Base-by-base conservation (phyloP, 1,284 basidiomycete genomes). In the Takashimella koratensis region DNA sequence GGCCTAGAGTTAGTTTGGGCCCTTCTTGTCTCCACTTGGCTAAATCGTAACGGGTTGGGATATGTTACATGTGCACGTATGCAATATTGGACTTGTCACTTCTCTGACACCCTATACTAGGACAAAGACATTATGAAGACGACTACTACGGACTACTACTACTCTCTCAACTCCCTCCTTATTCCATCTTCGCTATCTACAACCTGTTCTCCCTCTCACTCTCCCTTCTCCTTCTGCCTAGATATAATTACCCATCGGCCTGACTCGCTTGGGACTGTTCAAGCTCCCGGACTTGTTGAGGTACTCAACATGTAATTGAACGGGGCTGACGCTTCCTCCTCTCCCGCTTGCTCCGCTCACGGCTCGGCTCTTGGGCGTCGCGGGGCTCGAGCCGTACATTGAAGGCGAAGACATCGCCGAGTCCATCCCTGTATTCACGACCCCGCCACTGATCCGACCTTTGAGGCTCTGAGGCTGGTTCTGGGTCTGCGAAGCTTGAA, bases 381-480 rank as follows among this genome's bases (percentile, higher is more conserved):
- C 8, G 10, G 30, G 30, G 16, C 30, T 36, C 8, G 30, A 36
- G 10, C 30, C 30, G 16, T 36, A 41, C 20, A 36, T 22, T 24
- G 47, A 49, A 10, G 16, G 8, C 12, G 42, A 45, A 3, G 45
- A 48, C 24, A 36, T 26, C 6, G 16, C 22, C 8, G 23, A 36
- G 39, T 23, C 10, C 19, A 49, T 47, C 30, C 24, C 43, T 45
- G 36, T 19, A 53, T 43, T 41, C 55, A 54, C 26, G 41, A 36
- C 11, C 6, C 62, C 5, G 10, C 49, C 4, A 43, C 16, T 64
- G 64, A 57, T 25, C 56, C 13, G 62, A 65, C 53, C 50, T 65
- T 11, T 64, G 63, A 8, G 49, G 61, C 21, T 65, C 57, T 60
- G 55, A 20, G 5, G 52, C 53, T 30, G 53, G 53, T 46, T 58